phyloP scores from a whole-genome alignment of 2,329 filamentous ascomycete genomes.

The Chaetomium globosum region DNA sequence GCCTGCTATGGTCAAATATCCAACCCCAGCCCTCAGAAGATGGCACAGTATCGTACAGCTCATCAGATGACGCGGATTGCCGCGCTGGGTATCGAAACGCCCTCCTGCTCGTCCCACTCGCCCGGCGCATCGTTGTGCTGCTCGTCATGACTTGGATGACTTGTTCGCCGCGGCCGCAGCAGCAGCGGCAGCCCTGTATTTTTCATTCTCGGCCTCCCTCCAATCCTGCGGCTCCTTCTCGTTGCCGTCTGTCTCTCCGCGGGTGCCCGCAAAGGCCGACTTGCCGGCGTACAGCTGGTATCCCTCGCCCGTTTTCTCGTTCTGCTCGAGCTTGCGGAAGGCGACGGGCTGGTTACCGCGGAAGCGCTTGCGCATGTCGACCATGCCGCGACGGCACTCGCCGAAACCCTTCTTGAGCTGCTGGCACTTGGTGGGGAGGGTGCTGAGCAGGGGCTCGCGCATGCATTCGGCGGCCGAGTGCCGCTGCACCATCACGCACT shows the following conservation, averaged over 20 bases:
- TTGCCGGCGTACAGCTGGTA: constrained; percentile 80
- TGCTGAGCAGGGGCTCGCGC: constrained; percentile 75
- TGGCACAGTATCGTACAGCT: constrained; percentile 13
- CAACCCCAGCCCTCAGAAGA: neutral
- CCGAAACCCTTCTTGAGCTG: constrained; percentile 91
- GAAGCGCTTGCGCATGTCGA: constrained; percentile 99
- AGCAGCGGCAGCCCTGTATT: constrained; percentile 47
- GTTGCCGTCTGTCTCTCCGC: constrained; percentile 68
- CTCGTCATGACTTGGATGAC: constrained; percentile 18
- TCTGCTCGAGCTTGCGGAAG: constrained; percentile 62
- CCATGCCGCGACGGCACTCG: constrained; percentile 93
- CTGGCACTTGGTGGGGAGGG: constrained; percentile 83
- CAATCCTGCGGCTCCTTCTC: constrained; percentile 64
- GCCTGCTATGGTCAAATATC: constrained; percentile 12
- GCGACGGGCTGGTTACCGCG: constrained; percentile 87
- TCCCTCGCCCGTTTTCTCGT: constrained; percentile 59
- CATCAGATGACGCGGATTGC: neutral
- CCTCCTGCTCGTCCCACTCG: neutral
- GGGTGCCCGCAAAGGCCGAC: constrained; percentile 66
- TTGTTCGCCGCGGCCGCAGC: constrained; percentile 13
- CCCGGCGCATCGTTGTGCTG: no score
- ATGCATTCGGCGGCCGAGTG: constrained; percentile 87
- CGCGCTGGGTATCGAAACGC: neutral
- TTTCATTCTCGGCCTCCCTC: constrained; percentile 67
- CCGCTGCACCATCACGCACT: constrained; percentile 92